Percentiles rank a stretch among this genome's conserved stretches.
Conservation (phyloP, 257 asterid species). For the Solanum tarapatanum region DNA sequence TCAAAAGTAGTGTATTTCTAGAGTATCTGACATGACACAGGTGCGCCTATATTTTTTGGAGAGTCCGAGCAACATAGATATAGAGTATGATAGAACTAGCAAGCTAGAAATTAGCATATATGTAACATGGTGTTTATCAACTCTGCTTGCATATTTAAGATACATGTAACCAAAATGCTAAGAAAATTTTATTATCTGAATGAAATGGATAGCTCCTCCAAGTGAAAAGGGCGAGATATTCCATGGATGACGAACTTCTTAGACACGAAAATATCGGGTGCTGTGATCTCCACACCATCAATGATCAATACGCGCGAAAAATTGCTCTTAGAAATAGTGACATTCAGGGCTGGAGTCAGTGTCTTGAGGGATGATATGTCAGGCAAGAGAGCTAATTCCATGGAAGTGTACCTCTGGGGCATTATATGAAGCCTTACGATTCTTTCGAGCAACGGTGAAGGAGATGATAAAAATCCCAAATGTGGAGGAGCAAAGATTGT, state of each 20-base stretch:
- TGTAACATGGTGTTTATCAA: neutral
- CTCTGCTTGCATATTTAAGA: neutral
- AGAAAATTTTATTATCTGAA: conserved; percentile 2
- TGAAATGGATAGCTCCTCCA: conserved; percentile 8
- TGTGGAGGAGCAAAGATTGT: conserved; percentile 56
- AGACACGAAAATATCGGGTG: conserved; percentile 27
- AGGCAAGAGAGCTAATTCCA: conserved; percentile 26
- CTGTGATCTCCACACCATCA: conserved; percentile 41
- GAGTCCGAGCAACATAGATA: neutral
- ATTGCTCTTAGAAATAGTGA: conserved; percentile 11
- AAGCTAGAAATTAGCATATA: neutral
- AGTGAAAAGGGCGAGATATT: conserved; percentile 27
- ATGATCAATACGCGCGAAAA: conserved; percentile 11
- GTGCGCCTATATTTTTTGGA: neutral
- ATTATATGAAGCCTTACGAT: conserved; percentile 50
- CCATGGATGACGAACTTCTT: conserved; percentile 47
- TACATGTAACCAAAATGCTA: neutral
- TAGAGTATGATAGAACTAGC: neutral
- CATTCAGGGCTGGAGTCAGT: conserved; percentile 19
- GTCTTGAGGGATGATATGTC: conserved; percentile 25
- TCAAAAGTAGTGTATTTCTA: neutral
- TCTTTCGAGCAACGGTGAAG: conserved; percentile 40
- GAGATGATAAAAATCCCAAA: conserved; percentile 33
- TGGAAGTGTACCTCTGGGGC: conserved; percentile 18
- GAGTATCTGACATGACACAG: neutral